Percentiles rank a stretch among this genome's conserved stretches.
These are phyloP conservation scores for Elaeis guineensis DNA, from an alignment of 176 grass and related monocot genomes.

Conservation along the genomic window DNA sequence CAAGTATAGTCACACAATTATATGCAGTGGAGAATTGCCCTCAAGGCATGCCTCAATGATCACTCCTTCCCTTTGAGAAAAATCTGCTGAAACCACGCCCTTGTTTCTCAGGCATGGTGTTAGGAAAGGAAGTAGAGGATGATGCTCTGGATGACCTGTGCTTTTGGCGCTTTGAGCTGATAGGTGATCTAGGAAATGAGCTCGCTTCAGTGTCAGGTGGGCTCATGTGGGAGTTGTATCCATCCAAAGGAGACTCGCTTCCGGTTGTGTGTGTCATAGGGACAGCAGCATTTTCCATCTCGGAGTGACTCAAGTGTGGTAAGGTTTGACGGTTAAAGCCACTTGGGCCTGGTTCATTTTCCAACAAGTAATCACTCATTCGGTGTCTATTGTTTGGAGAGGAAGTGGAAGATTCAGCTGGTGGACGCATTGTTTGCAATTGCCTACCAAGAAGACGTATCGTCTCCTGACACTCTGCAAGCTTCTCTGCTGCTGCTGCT, in stretches of 20 bases:
- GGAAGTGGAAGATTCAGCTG: background rate
- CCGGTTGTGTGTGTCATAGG: background rate
- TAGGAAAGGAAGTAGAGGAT: conserved; percentile 4
- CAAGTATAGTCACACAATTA: too few species aligned
- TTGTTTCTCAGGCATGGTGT: background rate
- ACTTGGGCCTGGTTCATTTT: background rate
- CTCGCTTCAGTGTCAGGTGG: conserved; percentile 10
- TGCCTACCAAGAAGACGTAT: conserved; percentile 20
- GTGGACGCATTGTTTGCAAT: conserved; percentile 11
- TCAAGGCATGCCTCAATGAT: background rate
- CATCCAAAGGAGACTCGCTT: background rate
- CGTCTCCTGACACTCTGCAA: conserved; percentile 20
- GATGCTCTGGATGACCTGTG: conserved; percentile 6
- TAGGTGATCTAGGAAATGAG: background rate
- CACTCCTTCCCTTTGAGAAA: conserved; percentile 14
- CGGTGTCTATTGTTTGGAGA: background rate
- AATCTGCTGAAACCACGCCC: conserved; percentile 20
- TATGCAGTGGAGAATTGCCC: too few species aligned
- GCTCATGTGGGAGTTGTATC: conserved; percentile 1
- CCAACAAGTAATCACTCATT: background rate
- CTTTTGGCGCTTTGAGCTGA: conserved; percentile 12
- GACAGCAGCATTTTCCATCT: background rate
- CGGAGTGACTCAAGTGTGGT: background rate
- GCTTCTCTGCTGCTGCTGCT: conserved; percentile 19
- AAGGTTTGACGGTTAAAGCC: background rate